phyloP scores from a whole-genome alignment of 2,329 filamentous ascomycete species.

The Beauveria pseudobassiana region DNA sequence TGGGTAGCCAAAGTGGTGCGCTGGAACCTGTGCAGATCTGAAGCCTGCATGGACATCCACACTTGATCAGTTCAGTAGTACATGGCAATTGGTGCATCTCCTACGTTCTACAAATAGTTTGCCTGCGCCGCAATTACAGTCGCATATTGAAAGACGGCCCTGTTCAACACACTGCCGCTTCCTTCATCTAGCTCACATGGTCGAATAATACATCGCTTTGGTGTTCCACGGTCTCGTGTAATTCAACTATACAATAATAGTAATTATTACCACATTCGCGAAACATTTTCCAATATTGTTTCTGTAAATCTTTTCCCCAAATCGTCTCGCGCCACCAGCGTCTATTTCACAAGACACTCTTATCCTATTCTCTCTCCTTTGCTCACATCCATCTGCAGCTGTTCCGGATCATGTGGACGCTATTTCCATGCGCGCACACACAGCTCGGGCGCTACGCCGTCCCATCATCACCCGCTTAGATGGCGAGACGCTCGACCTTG shows the following conservation, averaged over 20 bases:
- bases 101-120: no score
- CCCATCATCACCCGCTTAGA: conserved; percentile 46
- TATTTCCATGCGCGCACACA: background rate
- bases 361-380: background rate
- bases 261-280: background rate
- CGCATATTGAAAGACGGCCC: no score
- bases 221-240: background rate
- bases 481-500: conserved; percentile 92
- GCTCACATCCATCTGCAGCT: background rate
- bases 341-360: conserved; percentile 7
- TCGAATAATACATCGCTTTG: background rate
- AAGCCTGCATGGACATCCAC: no score
- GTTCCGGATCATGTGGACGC: background rate
- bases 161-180: background rate
- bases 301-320: background rate
- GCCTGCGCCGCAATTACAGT: no score
- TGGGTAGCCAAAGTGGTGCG: no score
- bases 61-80: no score
- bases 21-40: no score
- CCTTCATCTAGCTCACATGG: background rate
- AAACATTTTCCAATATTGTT: background rate
- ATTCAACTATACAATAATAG: background rate
- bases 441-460: background rate
- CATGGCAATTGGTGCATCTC: no score
- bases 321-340: background rate